Base-by-base conservation (phyloP, 2,329 filamentous ascomycete genomes). In the Arthrocladium fulminans region DNA sequence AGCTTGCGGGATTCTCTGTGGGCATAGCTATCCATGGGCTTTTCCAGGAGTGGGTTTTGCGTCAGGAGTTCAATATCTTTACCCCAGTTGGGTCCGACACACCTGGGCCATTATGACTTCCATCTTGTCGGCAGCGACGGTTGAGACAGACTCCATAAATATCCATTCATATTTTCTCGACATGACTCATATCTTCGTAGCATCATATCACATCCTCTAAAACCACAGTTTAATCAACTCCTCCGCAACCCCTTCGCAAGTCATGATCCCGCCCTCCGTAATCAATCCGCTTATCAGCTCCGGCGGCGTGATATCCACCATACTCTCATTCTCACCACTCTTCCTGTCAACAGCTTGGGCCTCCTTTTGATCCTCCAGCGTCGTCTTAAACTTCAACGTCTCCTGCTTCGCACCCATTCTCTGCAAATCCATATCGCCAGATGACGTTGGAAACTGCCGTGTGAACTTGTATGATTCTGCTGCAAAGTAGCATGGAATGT, bases 381-480 rank as follows among this genome's bases (percentile, higher is more conserved):
- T 27, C 10, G 38, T 79, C 58, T 74, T 74, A 64, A 92, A 94
- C 42, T 86, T 79, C 51, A 92, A 73, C 12, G 94, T 76, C 27
- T 80, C 76, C 66, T 95, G 88, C 61, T 84, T 77, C 56, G 94
- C 81, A 51, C 83, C 80, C 67, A 95, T 88, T 2, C 47, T 49
- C 10, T 48, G 49, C 24, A 59, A 42, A 30, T 57, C 56, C 15
- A 17, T 34, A 2, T 51, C 51, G 19, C 55, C 55, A 34, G 35
- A 52, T 54, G 83, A 81, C 19, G 92, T 70, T 1, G 90, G 87
- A 60, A 89, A 92, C 48, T 92, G 76, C 59, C 88, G 78, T 39
- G 94, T 88, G 63, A 98, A 96, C 70, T 98, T 98, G 73, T 98
- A 92, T 60, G 86, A 94, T 71, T 98, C 92, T 1, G 85, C 85